phyloP scores from a whole-genome alignment of 2,329 filamentous ascomycete species.

The Penicillium sclerotiorum region DNA sequence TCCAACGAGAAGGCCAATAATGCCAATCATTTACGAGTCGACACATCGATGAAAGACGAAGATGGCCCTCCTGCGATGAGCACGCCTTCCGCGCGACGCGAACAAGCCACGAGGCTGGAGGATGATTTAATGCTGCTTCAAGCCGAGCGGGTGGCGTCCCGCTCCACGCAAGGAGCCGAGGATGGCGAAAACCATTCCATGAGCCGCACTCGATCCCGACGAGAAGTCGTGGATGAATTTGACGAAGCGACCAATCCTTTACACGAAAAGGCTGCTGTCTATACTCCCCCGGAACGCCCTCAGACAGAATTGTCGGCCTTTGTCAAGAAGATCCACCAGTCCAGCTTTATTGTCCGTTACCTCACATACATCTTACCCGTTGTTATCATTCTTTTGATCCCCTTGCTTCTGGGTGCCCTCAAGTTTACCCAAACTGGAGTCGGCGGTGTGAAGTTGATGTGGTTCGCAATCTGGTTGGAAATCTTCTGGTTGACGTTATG shows the following conservation, averaged over 20 bases:
- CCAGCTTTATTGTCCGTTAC: slow-evolving; percentile 68
- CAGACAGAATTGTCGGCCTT: slow-evolving; percentile 64
- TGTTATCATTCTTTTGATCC: slow-evolving; percentile 66
- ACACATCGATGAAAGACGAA: slow-evolving; percentile 26
- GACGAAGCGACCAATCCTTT: slow-evolving; percentile 69
- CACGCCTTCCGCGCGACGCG: slow-evolving; percentile 61
- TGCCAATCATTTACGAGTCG: slow-evolving; percentile 25
- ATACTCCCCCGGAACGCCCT: slow-evolving; percentile 66
- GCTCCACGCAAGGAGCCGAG: slow-evolving; percentile 36
- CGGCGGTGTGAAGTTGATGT: slow-evolving; percentile 76
- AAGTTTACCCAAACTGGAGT: slow-evolving; percentile 62
- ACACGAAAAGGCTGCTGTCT: slow-evolving; percentile 67
- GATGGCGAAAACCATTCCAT: slow-evolving; percentile 49
- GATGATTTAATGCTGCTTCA: slow-evolving; percentile 68
- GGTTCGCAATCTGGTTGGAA: slow-evolving; percentile 96
- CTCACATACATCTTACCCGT: slow-evolving; percentile 71
- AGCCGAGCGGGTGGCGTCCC: slow-evolving; percentile 63
- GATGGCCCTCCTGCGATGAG: slow-evolving; percentile 18
- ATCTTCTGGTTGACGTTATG: slow-evolving; percentile 91
- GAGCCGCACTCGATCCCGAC: slow-evolving; percentile 55
- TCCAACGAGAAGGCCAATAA: not conserved
- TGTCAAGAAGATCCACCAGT: slow-evolving; percentile 67
- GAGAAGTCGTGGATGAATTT: slow-evolving; percentile 66
- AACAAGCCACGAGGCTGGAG: slow-evolving; percentile 63
- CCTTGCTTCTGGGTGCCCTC: slow-evolving; percentile 66